A percentile compares a stretch with the other conserved stretches of the same genome.
Evolutionary conservation across 2,329 filamentous ascomycete species (phyloP).

Genomic region (Trichoderma harzianum): DNA sequence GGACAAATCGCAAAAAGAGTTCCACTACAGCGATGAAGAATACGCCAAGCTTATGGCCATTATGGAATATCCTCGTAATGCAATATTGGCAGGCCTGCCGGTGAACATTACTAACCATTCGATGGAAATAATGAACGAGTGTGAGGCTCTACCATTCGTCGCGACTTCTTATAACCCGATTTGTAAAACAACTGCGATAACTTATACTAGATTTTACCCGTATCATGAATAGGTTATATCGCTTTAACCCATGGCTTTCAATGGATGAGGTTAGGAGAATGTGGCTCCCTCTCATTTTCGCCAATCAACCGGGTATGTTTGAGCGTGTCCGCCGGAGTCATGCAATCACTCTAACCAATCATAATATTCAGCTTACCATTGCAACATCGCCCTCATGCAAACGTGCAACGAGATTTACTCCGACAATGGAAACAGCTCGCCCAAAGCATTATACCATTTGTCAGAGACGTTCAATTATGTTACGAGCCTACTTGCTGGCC

Average conservation of each 20-base stretch:
- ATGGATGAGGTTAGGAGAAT: background rate
- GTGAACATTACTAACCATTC: background rate
- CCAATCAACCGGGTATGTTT: background rate
- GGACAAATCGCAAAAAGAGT: background rate
- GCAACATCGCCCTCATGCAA: background rate
- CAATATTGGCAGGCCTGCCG: background rate
- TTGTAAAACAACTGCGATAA: background rate
- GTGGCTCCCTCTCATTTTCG: background rate
- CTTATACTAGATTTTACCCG: background rate
- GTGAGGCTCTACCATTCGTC: background rate
- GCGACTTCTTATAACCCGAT: background rate
- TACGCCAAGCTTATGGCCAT: background rate
- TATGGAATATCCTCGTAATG: background rate
- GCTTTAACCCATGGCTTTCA: background rate
- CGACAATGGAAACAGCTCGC: background rate
- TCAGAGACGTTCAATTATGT: background rate
- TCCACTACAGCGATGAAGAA: background rate
- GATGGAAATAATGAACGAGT: background rate
- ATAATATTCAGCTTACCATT: background rate
- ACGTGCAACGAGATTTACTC: background rate
- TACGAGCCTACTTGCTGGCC: background rate
- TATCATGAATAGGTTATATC: background rate
- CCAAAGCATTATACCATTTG: background rate
- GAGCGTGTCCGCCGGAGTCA: background rate
- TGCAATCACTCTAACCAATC: background rate